Conservation (phyloP, 1,139 yeast species). For the Pichia sp. region DNA sequence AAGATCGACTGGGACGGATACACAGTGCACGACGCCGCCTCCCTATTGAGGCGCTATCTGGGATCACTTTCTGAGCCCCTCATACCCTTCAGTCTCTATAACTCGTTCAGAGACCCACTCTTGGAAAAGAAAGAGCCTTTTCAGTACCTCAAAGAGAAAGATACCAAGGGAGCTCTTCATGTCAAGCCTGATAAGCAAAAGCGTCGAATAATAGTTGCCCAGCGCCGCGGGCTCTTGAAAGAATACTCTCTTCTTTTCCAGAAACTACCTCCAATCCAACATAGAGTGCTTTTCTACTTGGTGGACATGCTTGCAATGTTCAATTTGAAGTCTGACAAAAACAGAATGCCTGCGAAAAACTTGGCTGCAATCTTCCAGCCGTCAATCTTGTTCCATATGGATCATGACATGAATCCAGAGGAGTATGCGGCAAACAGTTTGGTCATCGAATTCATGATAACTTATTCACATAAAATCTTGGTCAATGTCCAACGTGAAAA, state of each 20-base stretch:
- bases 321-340: constrained; percentile 69
- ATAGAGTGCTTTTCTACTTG: constrained; percentile 82
- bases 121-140: constrained; percentile 55
- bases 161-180: constrained; percentile 11
- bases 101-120: constrained; percentile 74
- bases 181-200: constrained; percentile 4
- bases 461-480: constrained; percentile 72
- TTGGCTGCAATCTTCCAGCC: constrained; percentile 97
- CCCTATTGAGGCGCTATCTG: constrained; percentile 76
- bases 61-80: constrained; percentile 91
- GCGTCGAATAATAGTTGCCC: constrained; percentile 37
- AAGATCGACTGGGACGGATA: constrained; percentile 87
- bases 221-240: constrained; percentile 61
- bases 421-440: constrained; percentile 85
- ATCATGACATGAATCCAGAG: constrained; percentile 85
- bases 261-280: constrained; percentile 62
- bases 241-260: constrained; percentile 69
- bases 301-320: constrained; percentile 84
- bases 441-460: constrained; percentile 85
- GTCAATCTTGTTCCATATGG: constrained; percentile 84
- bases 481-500: constrained; percentile 43
- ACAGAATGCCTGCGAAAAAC: constrained; percentile 89
- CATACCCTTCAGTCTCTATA: constrained; percentile 74
- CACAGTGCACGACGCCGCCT: constrained; percentile 97
- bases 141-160: constrained; percentile 53